Percentiles rank a stretch among this genome's conserved stretches.
Conservation (phyloP, 306 rosid genomes). For the Biancaea sappan region DNA sequence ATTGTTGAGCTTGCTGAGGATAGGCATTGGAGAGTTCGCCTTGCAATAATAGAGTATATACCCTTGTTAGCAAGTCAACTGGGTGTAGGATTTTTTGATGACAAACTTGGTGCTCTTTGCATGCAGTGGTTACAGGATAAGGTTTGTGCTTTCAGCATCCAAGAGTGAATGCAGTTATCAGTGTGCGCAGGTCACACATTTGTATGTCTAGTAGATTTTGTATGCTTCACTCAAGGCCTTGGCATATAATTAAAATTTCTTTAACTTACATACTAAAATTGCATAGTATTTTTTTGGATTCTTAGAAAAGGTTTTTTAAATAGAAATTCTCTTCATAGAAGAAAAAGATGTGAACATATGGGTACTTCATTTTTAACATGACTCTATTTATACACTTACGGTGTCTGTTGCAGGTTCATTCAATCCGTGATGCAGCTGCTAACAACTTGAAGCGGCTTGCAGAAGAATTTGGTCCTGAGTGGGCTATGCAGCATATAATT, state of each 20-base stretch:
- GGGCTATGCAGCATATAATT: slow-evolving; percentile 98
- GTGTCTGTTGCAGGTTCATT: slow-evolving; percentile 61
- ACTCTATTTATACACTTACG: slow-evolving; percentile 21
- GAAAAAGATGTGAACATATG: not conserved
- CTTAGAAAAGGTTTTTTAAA: not conserved
- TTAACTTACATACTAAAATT: not conserved
- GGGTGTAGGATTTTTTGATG: slow-evolving; percentile 96
- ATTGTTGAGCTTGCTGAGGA: slow-evolving; percentile 99
- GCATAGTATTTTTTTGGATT: not conserved
- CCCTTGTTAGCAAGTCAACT: slow-evolving; percentile 95
- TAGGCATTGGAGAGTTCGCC: slow-evolving; percentile 98
- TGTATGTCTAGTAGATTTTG: not conserved
- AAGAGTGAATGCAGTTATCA: not conserved
- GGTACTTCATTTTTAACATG: slow-evolving; percentile 1
- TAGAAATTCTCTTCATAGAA: not conserved
- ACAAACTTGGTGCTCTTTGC: slow-evolving; percentile 96
- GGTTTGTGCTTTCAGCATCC: slow-evolving; percentile 52
- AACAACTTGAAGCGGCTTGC: slow-evolving; percentile 97
- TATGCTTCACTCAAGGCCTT: not conserved
- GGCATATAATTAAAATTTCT: not conserved
- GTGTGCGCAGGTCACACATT: not conserved
- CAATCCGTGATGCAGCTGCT: slow-evolving; percentile 99
- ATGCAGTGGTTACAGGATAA: slow-evolving; percentile 99
- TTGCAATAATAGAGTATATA: slow-evolving; percentile 95
- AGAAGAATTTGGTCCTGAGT: slow-evolving; percentile 96